Evolutionary conservation across 768 basidiomycete genomes (phyloP).

Genomic region (Pisolithus orientalis): DNA sequence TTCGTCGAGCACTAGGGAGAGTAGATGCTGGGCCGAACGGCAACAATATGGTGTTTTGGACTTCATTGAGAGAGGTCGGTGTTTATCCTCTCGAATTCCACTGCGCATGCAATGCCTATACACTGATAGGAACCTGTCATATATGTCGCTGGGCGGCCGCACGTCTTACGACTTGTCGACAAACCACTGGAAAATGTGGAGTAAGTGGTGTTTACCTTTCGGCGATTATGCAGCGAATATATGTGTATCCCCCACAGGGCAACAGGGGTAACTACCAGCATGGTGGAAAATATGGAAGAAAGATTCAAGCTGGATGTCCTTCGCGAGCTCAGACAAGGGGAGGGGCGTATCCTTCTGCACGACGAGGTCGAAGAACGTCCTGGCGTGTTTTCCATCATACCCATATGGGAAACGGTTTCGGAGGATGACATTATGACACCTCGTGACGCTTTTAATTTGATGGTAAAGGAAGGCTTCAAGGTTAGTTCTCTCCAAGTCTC

Average conservation of each 20-base stretch:
- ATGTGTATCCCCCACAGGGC: conserved; percentile 44
- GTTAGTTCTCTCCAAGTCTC: conserved; percentile 20
- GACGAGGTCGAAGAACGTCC: conserved; percentile 94
- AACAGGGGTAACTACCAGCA: conserved; percentile 85
- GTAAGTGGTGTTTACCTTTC: conserved; percentile 37
- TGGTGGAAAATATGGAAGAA: conserved; percentile 89
- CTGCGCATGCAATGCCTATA: not conserved
- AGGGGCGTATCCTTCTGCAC: conserved; percentile 82
- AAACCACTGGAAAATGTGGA: conserved; percentile 92
- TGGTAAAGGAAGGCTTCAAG: conserved; percentile 70
- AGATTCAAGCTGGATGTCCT: conserved; percentile 85
- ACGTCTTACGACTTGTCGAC: conserved; percentile 84
- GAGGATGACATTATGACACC: conserved; percentile 86
- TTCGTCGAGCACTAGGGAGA: conserved; percentile 69
- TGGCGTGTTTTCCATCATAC: conserved; percentile 84
- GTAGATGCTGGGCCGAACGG: conserved; percentile 82
- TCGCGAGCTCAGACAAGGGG: conserved; percentile 61
- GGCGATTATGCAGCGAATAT: not conserved
- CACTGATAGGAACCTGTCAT: conserved; percentile 78
- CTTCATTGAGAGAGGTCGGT: conserved; percentile 82
- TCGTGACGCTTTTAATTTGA: conserved; percentile 70
- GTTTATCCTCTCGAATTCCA: not conserved
- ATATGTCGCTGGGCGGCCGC: conserved; percentile 80
- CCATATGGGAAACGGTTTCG: conserved; percentile 87
- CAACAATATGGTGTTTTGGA: conserved; percentile 78